Evolutionary conservation across 805 yeast genomes (phyloP).

Genomic region (Metschnikowia anglica): DNA sequence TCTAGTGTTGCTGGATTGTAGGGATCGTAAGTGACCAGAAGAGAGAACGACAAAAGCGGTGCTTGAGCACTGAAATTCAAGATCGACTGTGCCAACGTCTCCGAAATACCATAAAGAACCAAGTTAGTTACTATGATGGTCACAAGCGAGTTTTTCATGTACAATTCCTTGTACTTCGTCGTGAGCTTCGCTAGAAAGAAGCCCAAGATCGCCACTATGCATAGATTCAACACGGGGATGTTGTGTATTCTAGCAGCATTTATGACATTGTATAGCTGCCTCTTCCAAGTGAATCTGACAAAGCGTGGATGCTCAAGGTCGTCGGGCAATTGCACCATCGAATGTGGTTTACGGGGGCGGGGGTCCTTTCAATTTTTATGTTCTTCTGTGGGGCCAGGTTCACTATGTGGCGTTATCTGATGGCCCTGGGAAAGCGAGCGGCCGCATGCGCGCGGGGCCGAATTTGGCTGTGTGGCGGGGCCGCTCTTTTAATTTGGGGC

Average conservation of each 20-base stretch:
- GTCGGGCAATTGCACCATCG: slow-evolving; percentile 9
- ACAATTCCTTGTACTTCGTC: slow-evolving; percentile 56
- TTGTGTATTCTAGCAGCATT: slow-evolving; percentile 42
- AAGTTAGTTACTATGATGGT: slow-evolving; percentile 81
- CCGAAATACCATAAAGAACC: slow-evolving; percentile 86
- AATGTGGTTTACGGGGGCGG: too few relatives aligned
- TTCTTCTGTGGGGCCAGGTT: too few relatives aligned
- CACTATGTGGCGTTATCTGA: too few relatives aligned
- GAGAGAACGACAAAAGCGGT: slow-evolving; percentile 6
- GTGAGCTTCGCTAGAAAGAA: slow-evolving; percentile 52
- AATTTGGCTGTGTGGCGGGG: too few relatives aligned
- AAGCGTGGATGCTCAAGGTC: slow-evolving; percentile 5
- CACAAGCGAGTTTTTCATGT: slow-evolving; percentile 62
- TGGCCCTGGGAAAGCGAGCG: too few relatives aligned
- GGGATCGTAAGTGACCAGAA: neutral
- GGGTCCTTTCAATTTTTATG: too few relatives aligned
- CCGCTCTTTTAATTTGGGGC: too few relatives aligned
- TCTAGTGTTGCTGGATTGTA: neutral
- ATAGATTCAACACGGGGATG: slow-evolving; percentile 57
- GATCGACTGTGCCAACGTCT: slow-evolving; percentile 80
- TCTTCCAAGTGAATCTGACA: neutral
- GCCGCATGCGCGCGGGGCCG: too few relatives aligned
- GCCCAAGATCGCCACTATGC: slow-evolving; percentile 50
- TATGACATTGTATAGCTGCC: slow-evolving; percentile 19
- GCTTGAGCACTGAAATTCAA: slow-evolving; percentile 25